Base-by-base conservation (phyloP, 75 land plant species). In the Pseudotsuga menziesii region DNA sequence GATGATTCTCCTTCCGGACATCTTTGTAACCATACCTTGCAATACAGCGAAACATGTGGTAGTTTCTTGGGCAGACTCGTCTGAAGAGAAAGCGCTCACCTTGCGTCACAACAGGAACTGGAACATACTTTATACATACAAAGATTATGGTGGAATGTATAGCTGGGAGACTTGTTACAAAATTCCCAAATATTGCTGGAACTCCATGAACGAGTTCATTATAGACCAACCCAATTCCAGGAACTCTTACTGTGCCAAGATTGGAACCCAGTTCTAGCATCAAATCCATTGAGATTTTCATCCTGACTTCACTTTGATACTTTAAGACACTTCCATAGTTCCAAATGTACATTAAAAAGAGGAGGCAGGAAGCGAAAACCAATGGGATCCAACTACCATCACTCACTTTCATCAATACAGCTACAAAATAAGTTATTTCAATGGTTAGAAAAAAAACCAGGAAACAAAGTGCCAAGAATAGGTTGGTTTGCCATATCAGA, bases 11-110 rank as follows among this genome's bases (percentile, higher is more conserved):
- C 80, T 92, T 94, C 5, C 93, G 93, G 61, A 91, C 85, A 85
- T 97, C 99, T 69, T 90, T 92, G 92, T 97, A 97, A 36, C 99
- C 99, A 83, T 97, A 97, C 79, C 93, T 87, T 55, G 94, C 98
- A 66, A 94, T 89, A 79, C 97, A 93, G 6, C 98, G 96, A 77
- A 92, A 97, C 76, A 97, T 91, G 80, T 93, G 95, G 76, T 92
- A 97, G 59, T 78, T 78, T 76, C 84, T 89, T 7, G 98, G 94
- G 76, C 99, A 91, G 71, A 97, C 95, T 16, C 99, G 88, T 22
- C 98, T 82, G 74, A 97, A 88, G 1, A 92, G 88, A 79, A 97
- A 92, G 72, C 99, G 86, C 69, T 97, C 96, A 78, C 82, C 87
- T 80, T 86, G 98, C 57, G 93, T 95, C 35, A 97, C 99, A 4